A percentile compares a stretch with the other conserved stretches of the same genome.
These are phyloP conservation scores for Fusarium irregulare DNA, from an alignment of 2,329 filamentous ascomycete species.

Conservation along the genomic window DNA sequence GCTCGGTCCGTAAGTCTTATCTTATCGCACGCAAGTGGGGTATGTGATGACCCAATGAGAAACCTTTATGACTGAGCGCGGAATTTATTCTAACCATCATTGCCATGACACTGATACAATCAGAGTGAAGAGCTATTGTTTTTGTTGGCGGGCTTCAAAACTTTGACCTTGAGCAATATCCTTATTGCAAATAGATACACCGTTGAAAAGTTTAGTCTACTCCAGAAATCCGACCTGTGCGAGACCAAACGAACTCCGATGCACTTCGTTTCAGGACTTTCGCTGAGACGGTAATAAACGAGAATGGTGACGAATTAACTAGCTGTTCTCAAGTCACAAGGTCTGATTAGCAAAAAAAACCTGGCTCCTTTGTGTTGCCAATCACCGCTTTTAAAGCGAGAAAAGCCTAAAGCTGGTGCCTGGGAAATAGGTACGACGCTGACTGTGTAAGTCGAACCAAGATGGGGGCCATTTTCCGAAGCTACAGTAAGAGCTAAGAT, in stretches of 20 bases:
- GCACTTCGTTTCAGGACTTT: constrained; percentile 3
- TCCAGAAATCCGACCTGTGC: neutral
- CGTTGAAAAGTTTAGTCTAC: neutral
- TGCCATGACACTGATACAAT: neutral
- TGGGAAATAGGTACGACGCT: constrained; percentile 32
- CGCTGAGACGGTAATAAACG: constrained; percentile 16
- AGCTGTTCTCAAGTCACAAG: constrained; percentile 31
- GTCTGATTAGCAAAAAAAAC: constrained; percentile 18
- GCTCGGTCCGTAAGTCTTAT: constrained; percentile 15
- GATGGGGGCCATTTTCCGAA: constrained; percentile 24
- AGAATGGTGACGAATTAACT: constrained; percentile 36
- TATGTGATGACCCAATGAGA: constrained; percentile 17
- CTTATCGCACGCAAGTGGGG: constrained; percentile 12
- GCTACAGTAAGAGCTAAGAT: neutral
- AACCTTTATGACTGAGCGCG: constrained; percentile 1
- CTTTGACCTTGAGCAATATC: neutral
- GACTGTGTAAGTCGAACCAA: constrained; percentile 35
- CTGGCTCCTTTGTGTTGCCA: constrained; percentile 33
- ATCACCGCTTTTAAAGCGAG: constrained; percentile 17
- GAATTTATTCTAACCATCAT: constrained; percentile 2
- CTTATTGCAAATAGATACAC: neutral
- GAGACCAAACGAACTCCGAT: constrained; percentile 10
- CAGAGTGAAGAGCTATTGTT: neutral
- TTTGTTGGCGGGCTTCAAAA: neutral
- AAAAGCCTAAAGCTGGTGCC: constrained; percentile 35